Percentiles rank a stretch among this genome's conserved stretches.
Conservation (phyloP, 192 early-diverging fungal genomes). For the Entomortierella parvispora region DNA sequence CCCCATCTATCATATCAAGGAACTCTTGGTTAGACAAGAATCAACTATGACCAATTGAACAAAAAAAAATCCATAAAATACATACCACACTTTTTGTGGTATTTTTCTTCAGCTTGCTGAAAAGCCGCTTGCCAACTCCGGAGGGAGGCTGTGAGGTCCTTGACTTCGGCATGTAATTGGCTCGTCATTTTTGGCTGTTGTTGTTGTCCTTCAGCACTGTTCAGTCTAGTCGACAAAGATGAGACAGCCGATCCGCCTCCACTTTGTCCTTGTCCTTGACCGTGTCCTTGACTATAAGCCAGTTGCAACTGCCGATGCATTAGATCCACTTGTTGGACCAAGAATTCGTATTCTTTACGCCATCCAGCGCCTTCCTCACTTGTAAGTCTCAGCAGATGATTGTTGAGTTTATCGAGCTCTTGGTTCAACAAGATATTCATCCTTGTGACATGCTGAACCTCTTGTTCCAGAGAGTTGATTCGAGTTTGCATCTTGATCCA, state of each 20-base stretch:
- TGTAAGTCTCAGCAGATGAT: constrained; percentile 20
- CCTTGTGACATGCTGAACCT: constrained; percentile 20
- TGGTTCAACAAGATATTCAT: constrained; percentile 34
- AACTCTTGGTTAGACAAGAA: too few species aligned
- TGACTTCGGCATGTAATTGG: constrained; percentile 32
- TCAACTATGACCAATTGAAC: background rate
- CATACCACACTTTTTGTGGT: constrained; percentile 46
- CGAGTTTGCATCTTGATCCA: constrained; percentile 43
- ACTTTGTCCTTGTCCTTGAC: constrained; percentile 1
- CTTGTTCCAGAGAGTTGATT: constrained; percentile 31
- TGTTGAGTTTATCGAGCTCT: constrained; percentile 41
- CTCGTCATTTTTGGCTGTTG: constrained; percentile 16
- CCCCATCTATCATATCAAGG: constrained; percentile 24
- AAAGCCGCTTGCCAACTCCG: constrained; percentile 34
- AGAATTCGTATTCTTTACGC: constrained; percentile 36
- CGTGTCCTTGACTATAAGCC: constrained; percentile 7
- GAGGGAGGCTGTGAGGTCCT: constrained; percentile 32
- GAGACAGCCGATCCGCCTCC: too few species aligned
- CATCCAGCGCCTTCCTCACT: constrained; percentile 24
- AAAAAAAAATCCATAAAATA: background rate
- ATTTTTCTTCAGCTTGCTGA: constrained; percentile 46
- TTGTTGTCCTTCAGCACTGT: background rate
- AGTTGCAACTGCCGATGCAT: constrained; percentile 47
- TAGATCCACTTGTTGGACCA: constrained; percentile 44
- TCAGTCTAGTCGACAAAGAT: too few species aligned